Conservation (phyloP, 2,329 filamentous ascomycete genomes). For the Annulohypoxylon truncatum region DNA sequence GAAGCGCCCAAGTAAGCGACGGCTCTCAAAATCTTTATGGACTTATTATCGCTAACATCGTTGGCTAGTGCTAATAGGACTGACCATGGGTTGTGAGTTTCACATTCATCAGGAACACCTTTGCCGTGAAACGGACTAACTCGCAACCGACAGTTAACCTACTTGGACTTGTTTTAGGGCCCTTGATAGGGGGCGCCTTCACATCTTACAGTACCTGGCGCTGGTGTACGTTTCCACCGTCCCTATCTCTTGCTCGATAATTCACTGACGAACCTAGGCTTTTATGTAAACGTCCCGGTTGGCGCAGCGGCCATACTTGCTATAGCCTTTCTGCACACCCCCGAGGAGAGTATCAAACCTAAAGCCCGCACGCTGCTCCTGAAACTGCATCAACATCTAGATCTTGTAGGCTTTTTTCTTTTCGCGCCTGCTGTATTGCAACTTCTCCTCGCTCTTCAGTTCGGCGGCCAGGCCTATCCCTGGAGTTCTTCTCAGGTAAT, state of each 20-base stretch:
- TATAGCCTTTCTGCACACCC: conserved; percentile 51
- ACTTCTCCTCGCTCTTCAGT: conserved; percentile 52
- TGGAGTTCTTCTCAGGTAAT: conserved; percentile 46
- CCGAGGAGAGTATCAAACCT: conserved; percentile 38
- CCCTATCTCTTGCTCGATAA: no score
- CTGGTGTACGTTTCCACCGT: conserved; percentile 50
- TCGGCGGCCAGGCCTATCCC: conserved; percentile 47
- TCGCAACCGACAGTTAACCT: conserved; percentile 30
- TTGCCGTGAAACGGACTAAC: no score
- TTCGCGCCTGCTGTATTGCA: conserved; percentile 50
- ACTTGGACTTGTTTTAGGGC: conserved; percentile 41
- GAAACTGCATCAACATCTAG: conserved; percentile 28
- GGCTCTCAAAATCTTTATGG: neutral
- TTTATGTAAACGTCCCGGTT: conserved; percentile 56
- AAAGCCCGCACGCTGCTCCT: conserved; percentile 2
- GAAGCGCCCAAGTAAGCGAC: conserved; percentile 43
- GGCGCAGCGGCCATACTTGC: conserved; percentile 49
- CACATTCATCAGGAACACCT: no score
- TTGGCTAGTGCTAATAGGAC: conserved; percentile 30
- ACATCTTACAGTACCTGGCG: conserved; percentile 51
- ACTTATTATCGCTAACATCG: neutral
- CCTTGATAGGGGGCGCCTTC: conserved; percentile 50
- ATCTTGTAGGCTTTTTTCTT: conserved; percentile 38
- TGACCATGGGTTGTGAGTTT: conserved; percentile 38
- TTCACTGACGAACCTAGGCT: conserved; percentile 21